Base-by-base conservation (phyloP, 192 early-diverging fungal genomes). In the Coemansia pectinata region DNA sequence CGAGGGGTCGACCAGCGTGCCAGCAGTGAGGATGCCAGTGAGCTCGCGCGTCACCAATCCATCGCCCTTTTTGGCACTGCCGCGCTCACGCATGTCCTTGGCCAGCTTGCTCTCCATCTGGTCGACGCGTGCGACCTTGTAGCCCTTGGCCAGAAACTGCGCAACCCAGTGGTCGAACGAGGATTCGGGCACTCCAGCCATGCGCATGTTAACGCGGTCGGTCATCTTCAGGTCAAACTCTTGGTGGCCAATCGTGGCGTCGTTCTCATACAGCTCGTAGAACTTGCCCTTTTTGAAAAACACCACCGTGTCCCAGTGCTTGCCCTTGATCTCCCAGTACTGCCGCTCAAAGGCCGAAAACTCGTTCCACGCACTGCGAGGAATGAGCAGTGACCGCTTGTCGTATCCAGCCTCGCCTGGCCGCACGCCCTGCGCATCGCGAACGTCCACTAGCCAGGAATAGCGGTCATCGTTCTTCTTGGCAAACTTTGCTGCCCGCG, bases 211-310 rank as follows among this genome's bases (percentile, higher is more conserved):
- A 50, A 92, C 93, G 25, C 98, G 87, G 73, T 97, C 97, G 2
- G 95, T 95, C 68, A 99, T 71, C 63, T 97, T 97, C 69, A 98
- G 87, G 77, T 99, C 98, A 77, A 99, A 99, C 62, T 94, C 86
- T 62, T 92, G 92, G 69, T 96, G 95, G 27, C 94, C 97, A 72
- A 99, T 93, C 48, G 96, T 91, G 1, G 98, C 98, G 71, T 99
- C 98, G 52, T 95, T 95, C 77, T 99, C 97, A 69, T 98, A 99
- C n/a, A 99, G 85, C 79, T 99, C 97, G 76, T 91, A 97, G 60
- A 98, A 98, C 79, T 98, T 98, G 67, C 97, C 96, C 86, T 99
- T 99, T 70, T 99, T 99, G 87, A 98, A 99, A 73, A 98, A 98
- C 14, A 98, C 96, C 17, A 95, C 91, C 0, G 92, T 93, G 74